Evolutionary conservation across 2,329 filamentous ascomycete species (phyloP), one percentile per base, ranked within the genome.

Genomic region (Alternaria ethzedia): DNA sequence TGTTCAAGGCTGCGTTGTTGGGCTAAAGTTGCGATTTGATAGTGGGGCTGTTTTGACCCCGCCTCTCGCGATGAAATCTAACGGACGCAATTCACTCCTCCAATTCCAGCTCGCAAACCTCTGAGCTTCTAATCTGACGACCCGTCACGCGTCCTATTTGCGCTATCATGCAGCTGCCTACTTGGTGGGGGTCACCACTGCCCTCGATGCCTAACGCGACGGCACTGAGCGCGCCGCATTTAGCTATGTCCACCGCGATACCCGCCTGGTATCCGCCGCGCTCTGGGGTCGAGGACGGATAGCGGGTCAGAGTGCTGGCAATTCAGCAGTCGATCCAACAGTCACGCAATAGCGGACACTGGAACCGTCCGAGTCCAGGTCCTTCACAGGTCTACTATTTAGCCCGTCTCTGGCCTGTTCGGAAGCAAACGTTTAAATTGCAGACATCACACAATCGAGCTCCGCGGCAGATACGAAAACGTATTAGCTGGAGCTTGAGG

Each of bases 121-220:
- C 46, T 41, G 41, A 25, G 30, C 44, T 49, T 45, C 23, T 9
- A 45, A 41, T 25, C 43, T 50, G 41, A 47, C 49, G 7, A 44
- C 46, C 46, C 30, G 43, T 59, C 54, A 59, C 60, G 43, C 55
- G 55, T 60, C 26, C 70, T 66, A 32, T 64, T 75, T 71, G 75
- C 73, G 74, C 75, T 67, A 74, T 74, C 66, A 65, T 70, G 66
- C 67, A 70, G 63, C 60, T 28, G 17, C 26, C 10, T 51, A 50
- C 63, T 55, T 61, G 55, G 65, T 65, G 62, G 65, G 70, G 62
- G 66, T 59, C 30, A 57, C 57, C 41, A 49, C 47, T 46, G 30
- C 57, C n/a, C 23, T 46, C 30, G 21, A 44, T 45, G 30, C 52
- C 57, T 57, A 25, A 58, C 17, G 43, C 23, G 50, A 30, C 44